A percentile compares a stretch with the other conserved stretches of the same genome.
Conservation (phyloP, 345 rosid species). For the Moricandia arvensis region DNA sequence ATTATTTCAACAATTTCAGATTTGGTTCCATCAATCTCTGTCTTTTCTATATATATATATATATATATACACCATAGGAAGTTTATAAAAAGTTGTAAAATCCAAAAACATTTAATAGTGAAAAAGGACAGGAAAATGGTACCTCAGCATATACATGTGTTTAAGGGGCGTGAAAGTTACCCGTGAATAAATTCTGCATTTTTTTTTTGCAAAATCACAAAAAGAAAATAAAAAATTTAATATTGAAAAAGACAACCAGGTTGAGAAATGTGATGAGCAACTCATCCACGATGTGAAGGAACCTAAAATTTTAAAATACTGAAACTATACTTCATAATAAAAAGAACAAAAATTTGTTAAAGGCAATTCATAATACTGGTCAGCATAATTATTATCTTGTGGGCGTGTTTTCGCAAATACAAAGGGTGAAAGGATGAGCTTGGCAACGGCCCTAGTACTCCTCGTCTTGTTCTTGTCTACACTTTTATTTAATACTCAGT, state of each 20-base stretch:
- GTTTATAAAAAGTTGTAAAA: conserved; percentile 1
- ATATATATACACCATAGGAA: too few species aligned
- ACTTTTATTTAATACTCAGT: conserved; percentile 3
- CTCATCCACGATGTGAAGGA: conserved; percentile 37
- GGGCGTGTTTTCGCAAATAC: conserved; percentile 29
- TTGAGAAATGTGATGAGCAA: conserved; percentile 31
- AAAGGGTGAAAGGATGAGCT: conserved; percentile 24
- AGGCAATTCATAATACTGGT: not conserved
- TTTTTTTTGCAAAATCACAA: conserved; percentile 10
- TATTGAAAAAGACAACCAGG: conserved; percentile 25
- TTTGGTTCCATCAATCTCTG: conserved; percentile 37
- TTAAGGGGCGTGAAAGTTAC: conserved; percentile 12
- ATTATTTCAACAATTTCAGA: conserved; percentile 39
- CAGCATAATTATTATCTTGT: conserved; percentile 25
- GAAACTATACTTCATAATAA: not conserved
- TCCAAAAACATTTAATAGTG: conserved; percentile 9
- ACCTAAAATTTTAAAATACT: conserved; percentile 15
- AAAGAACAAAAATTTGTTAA: not conserved
- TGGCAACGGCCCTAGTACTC: conserved; percentile 25
- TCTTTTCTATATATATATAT: conserved; percentile 5
- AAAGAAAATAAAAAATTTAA: not conserved
- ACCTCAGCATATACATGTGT: conserved; percentile 17
- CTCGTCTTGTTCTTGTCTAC: conserved; percentile 35
- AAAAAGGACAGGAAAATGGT: conserved; percentile 17
- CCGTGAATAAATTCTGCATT: conserved; percentile 18